Evolutionary conservation across 2,329 filamentous ascomycete species (phyloP).

Genomic region (Bertia moriformis): DNA sequence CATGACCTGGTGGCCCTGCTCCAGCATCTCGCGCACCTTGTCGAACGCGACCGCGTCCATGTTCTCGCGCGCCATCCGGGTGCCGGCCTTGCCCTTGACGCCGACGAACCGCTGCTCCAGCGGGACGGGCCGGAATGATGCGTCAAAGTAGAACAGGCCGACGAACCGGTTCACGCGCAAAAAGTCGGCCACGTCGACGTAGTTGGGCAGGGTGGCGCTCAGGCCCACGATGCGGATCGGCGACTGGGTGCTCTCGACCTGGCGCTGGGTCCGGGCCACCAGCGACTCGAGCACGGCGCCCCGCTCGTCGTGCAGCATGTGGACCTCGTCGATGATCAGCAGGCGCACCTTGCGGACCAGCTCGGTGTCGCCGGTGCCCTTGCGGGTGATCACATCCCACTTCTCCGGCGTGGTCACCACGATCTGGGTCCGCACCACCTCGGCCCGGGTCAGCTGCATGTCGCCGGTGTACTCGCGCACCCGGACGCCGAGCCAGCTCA

Average conservation of each 20-base stretch:
- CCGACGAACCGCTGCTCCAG: slow-evolving; percentile 95
- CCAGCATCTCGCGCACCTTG: slow-evolving; percentile 86
- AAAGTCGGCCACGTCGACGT: slow-evolving; percentile 90
- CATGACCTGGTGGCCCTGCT: slow-evolving; percentile 91
- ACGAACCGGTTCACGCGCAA: slow-evolving; percentile 86
- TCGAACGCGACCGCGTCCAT: slow-evolving; percentile 79
- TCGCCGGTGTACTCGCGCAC: slow-evolving; percentile 92
- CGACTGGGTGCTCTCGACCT: slow-evolving; percentile 95
- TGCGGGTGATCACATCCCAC: slow-evolving; percentile 96
- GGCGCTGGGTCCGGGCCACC: slow-evolving; percentile 83
- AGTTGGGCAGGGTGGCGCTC: slow-evolving; percentile 90
- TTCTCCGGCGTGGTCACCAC: slow-evolving; percentile 98
- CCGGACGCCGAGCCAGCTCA: slow-evolving; percentile 85
- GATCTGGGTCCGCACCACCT: slow-evolving; percentile 90
- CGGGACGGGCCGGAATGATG: slow-evolving; percentile 87
- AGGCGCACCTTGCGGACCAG: slow-evolving; percentile 92
- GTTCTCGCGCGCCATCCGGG: slow-evolving; percentile 73
- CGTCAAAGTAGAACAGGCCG: slow-evolving; percentile 92
- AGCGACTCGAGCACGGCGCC: slow-evolving; percentile 90
- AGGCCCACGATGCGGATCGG: slow-evolving; percentile 90
- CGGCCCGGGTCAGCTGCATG: slow-evolving; percentile 94
- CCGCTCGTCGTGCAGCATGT: slow-evolving; percentile 97
- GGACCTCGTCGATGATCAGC: slow-evolving; percentile 94
- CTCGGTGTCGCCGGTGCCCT: slow-evolving; percentile 96
- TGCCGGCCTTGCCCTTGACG: slow-evolving; percentile 77